These are phyloP conservation scores for Alectoria sarmentosa DNA, from an alignment of 495 filamentous ascomycete species.

Conservation along the genomic window DNA sequence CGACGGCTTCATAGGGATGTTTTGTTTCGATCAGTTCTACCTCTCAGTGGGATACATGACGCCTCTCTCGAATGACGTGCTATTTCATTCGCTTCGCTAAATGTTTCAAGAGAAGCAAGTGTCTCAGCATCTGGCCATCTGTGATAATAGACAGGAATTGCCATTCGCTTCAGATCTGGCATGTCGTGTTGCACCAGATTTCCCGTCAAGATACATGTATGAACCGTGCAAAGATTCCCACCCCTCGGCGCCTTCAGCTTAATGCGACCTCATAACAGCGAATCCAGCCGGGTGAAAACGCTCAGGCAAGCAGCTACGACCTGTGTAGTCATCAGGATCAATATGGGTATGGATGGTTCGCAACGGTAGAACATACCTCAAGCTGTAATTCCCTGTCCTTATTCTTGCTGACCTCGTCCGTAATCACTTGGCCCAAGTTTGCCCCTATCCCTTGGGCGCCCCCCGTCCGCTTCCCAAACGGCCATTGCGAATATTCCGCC, in stretches of 20 bases:
- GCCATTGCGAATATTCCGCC: conserved; percentile 94
- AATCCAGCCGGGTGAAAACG: conserved; percentile 95
- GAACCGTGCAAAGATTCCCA: not conserved
- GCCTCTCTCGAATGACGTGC: not conserved
- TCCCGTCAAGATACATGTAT: not conserved
- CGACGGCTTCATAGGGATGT: not conserved
- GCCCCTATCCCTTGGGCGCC: conserved; percentile 77
- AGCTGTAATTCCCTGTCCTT: conserved; percentile 93
- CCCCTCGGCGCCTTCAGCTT: not conserved
- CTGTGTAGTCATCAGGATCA: conserved; percentile 32
- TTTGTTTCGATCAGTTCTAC: not conserved
- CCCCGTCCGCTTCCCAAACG: conserved; percentile 75
- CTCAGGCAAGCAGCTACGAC: conserved; percentile 91
- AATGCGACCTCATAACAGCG: conserved; percentile 57
- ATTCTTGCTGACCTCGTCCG: conserved; percentile 74
- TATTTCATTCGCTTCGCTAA: not conserved
- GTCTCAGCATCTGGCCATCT: not conserved
- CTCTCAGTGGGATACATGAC: not conserved
- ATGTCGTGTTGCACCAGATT: not conserved
- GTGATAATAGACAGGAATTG: not conserved
- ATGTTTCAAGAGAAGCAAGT: not conserved
- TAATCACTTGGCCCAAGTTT: conserved; percentile 82
- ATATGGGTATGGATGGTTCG: not conserved
- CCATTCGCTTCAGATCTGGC: not conserved
- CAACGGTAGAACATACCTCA: conserved; percentile 54